Conservation (phyloP, 345 rosid species). For the Mangifera indica region DNA sequence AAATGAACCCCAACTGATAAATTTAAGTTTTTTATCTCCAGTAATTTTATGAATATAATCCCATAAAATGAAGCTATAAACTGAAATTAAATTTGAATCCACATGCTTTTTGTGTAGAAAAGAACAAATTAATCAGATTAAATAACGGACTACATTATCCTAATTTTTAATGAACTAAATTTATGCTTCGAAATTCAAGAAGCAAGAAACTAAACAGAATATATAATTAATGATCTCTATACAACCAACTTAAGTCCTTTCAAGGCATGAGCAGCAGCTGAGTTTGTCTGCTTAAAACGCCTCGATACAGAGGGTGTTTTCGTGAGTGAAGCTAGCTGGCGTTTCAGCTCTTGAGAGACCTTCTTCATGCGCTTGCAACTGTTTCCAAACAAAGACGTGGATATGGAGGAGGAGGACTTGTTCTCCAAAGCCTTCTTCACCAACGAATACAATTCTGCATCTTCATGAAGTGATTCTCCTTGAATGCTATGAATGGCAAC, state of each 20-base stretch:
- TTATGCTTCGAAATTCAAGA: no score
- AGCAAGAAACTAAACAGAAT: no score
- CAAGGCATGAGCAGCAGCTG: conserved; percentile 73
- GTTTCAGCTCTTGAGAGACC: conserved; percentile 76
- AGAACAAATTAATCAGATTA: no score
- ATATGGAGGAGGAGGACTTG: conserved; percentile 23
- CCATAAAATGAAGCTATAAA: no score
- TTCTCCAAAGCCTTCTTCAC: conserved; percentile 60
- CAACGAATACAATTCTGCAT: conserved; percentile 66
- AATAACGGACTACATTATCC: no score
- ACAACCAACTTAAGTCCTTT: conserved; percentile 76
- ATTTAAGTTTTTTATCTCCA: no score
- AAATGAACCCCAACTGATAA: no score
- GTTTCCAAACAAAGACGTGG: conserved; percentile 42
- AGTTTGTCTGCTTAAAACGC: conserved; percentile 61
- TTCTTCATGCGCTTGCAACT: conserved; percentile 66
- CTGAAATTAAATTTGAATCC: no score
- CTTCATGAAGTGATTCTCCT: conserved; percentile 33
- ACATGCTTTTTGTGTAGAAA: no score
- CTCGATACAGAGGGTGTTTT: conserved; percentile 30
- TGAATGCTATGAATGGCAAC: conserved; percentile 86
- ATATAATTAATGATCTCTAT: no score
- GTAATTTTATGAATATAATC: no score
- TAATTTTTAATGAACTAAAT: no score
- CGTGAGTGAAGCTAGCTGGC: conserved; percentile 48